phyloP scores from a whole-genome alignment of 139 green algal genomes.

The Microglena sp. region DNA sequence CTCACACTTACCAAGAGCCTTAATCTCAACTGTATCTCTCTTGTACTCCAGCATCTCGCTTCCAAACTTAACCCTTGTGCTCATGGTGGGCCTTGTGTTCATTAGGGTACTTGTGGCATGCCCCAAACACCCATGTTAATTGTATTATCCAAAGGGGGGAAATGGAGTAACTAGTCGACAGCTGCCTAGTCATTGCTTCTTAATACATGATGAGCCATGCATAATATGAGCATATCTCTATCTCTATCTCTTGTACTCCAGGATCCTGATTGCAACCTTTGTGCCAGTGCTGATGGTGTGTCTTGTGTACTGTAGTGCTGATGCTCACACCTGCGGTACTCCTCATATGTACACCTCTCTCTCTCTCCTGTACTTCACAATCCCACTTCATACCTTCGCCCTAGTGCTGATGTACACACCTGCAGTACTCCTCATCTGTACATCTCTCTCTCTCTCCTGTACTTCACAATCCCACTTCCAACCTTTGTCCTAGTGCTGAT shows the following conservation, averaged over 20 bases:
- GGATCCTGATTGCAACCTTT: conserved; percentile 68
- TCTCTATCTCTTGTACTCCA: conserved; percentile 10
- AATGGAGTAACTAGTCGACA: neutral
- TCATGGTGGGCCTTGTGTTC: too few relatives aligned
- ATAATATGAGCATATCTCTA: conserved; percentile 11
- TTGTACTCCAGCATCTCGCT: neutral
- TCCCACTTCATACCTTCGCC: neutral
- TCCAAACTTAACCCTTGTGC: neutral
- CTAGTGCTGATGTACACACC: neutral
- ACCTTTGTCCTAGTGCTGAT: neutral
- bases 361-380: neutral
- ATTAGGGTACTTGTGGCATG: conserved; percentile 10
- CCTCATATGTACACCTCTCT: conserved; percentile 15
- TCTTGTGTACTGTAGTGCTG: too few relatives aligned
- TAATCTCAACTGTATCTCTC: neutral
- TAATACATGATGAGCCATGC: conserved; percentile 41
- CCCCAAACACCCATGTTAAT: neutral
- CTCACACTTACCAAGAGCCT: too few relatives aligned
- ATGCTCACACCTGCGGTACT: conserved; percentile 65
- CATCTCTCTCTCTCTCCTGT: conserved; percentile 51
- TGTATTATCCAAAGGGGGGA: neutral
- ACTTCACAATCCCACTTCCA: too few relatives aligned
- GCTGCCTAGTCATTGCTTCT: too few relatives aligned
- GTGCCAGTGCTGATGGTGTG: conserved; percentile 64
- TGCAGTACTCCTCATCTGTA: neutral